Base-by-base conservation (phyloP, 305 asterid genomes). In the Andrographis paniculata region DNA sequence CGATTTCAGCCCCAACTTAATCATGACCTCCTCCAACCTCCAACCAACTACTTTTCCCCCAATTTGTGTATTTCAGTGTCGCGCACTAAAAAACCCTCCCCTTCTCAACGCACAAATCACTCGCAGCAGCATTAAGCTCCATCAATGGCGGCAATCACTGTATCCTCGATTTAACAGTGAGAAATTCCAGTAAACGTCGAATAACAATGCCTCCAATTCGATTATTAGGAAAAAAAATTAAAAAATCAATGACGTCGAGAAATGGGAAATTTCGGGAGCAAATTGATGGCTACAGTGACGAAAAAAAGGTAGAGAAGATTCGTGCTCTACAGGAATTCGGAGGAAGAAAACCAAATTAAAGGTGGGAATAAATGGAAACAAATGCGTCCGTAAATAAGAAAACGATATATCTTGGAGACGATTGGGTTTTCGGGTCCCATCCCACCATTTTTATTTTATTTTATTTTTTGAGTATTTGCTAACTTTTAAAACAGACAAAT, bases 1-100 rank as follows among this genome's bases (percentile, higher is more conserved):
- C 56, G 81, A 67, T 63, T 75, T 76, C 71, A 76, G 35, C 19
- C 81, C 80, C 66, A 78, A 65, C 64, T 67, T 67, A 50, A 62
- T 55, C 69, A 59, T n/a, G n/a, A n/a, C n/a, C n/a, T n/a, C n/a
- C n/a, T n/a, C n/a, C n/a, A n/a, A n/a, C n/a, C n/a, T 73, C 28
- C 61, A 67, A 36, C 61, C 0, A 5, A 6, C 39, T 33, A 6
- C 9, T 33, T n/a, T 55, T 40, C 19, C 44, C n/a, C 8, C 42
- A 30, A 65, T 49, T 61, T 30, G 18, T 14, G 39, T 53, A 52
- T 40, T 8, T 41, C 38, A 51, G 27, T 45, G 30, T 19, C 15
- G 17, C 19, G 11, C 6, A 31, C 2, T 31, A 11, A 31, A 48
- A 42, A 23, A 16, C 45, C 54, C 28, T 16, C 53, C 19, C 38